Evolutionary conservation across 345 rosid genomes (phyloP).

Genomic region (Anacardium occidentale): DNA sequence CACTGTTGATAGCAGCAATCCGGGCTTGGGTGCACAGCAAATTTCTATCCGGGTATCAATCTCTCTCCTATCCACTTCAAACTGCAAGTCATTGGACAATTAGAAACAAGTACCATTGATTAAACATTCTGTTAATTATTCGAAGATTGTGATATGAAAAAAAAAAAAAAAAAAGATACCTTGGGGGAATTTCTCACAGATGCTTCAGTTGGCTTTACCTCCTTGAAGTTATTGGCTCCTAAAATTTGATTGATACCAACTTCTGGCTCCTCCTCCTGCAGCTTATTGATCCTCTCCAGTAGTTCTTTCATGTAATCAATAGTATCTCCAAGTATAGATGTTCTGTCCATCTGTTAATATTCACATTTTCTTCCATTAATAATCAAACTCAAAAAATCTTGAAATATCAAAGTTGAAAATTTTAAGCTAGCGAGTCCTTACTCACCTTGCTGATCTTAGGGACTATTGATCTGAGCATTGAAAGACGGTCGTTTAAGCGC

Average conservation of each 20-base stretch:
- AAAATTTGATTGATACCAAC: conserved; percentile 36
- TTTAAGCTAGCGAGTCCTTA: not conserved
- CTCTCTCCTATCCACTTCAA: conserved; percentile 62
- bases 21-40: conserved; percentile 79
- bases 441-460: conserved; percentile 93
- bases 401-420: not conserved
- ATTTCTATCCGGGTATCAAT: conserved; percentile 62
- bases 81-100: conserved; percentile 40
- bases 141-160: conserved; percentile 3
- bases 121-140: not conserved
- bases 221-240: conserved; percentile 37
- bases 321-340: conserved; percentile 51
- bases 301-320: conserved; percentile 65
- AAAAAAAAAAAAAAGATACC: conserved; percentile 36
- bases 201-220: conserved; percentile 50
- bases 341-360: conserved; percentile 43
- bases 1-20: conserved; percentile 74
- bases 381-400: not conserved
- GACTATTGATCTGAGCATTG: conserved; percentile 90
- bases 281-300: conserved; percentile 50
- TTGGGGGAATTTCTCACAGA: conserved; percentile 81
- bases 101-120: not conserved
- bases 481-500: conserved; percentile 75
- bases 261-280: conserved; percentile 53
- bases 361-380: not conserved